Percentiles rank a stretch among this genome's conserved stretches.
Conservation (phyloP, 805 yeast genomes). For the Brettanomyces naardenensis region DNA sequence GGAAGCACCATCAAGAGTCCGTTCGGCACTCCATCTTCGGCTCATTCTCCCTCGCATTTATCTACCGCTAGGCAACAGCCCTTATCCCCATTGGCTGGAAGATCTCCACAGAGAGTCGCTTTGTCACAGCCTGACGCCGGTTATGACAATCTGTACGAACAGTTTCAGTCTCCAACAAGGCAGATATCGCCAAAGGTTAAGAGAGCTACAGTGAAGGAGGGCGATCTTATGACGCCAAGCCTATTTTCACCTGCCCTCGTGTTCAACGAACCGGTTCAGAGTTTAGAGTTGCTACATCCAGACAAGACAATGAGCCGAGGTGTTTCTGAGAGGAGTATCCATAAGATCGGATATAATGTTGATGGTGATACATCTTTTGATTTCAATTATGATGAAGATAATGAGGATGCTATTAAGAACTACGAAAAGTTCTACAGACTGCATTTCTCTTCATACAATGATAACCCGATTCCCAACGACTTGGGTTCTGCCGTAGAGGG, state of each 20-base stretch:
- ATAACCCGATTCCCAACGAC: not conserved
- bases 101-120: not conserved
- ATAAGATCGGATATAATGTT: constrained; percentile 20
- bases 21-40: not conserved
- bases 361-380: not conserved
- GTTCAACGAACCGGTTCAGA: constrained; percentile 20
- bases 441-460: constrained; percentile 1
- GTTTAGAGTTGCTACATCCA: constrained; percentile 14
- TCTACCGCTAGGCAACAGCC: no score
- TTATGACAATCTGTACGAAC: not conserved
- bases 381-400: not conserved
- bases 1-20: constrained; percentile 16
- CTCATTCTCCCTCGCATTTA: not conserved
- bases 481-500: not conserved
- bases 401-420: not conserved
- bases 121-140: not conserved
- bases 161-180: not conserved
- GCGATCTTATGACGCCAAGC: constrained; percentile 21
- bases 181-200: not conserved
- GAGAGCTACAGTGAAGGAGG: not conserved
- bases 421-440: constrained; percentile 2
- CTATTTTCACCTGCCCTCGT: constrained; percentile 24
- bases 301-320: constrained; percentile 1
- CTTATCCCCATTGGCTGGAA: not conserved
- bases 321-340: constrained; percentile 8